These are phyloP conservation scores for Protea cynaroides DNA, from an alignment of 164 flowering plant genomes.

Conservation along the genomic window DNA sequence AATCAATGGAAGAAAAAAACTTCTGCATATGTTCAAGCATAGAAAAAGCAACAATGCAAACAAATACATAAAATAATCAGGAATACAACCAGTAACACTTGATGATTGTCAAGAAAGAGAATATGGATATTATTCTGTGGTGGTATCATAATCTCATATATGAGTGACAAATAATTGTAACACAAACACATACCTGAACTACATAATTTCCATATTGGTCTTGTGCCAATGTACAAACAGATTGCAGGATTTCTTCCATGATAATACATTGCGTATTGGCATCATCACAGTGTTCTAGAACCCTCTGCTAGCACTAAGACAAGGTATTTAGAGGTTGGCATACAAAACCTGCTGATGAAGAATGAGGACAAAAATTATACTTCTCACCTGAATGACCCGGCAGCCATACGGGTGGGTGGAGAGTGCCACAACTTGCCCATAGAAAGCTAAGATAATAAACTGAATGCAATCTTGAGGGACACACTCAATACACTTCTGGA, in stretches of 20 bases:
- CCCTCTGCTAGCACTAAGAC: slow-evolving; percentile 52
- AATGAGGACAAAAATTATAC: background rate
- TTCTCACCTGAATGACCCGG: slow-evolving; percentile 85
- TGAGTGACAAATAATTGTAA: background rate
- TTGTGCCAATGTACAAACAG: slow-evolving; percentile 71
- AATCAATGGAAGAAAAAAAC: too few relatives aligned
- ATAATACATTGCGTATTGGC: slow-evolving; percentile 52
- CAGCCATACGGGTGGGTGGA: slow-evolving; percentile 95
- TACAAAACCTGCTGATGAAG: background rate
- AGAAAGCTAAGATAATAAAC: slow-evolving; percentile 71
- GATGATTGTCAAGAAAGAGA: too few relatives aligned
- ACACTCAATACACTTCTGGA: slow-evolving; percentile 92
- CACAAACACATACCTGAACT: slow-evolving; percentile 55
- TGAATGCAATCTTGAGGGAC: slow-evolving; percentile 81
- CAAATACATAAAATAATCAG: too few relatives aligned
- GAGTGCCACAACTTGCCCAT: slow-evolving; percentile 74
- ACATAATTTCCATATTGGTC: slow-evolving; percentile 98
- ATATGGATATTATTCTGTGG: too few relatives aligned
- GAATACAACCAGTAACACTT: too few relatives aligned
- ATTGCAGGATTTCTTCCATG: slow-evolving; percentile 84
- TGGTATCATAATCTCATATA: too few relatives aligned
- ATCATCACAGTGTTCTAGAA: slow-evolving; percentile 80
- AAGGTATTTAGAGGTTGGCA: slow-evolving; percentile 1
- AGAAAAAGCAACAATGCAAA: too few relatives aligned
- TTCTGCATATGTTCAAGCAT: too few relatives aligned